Evolutionary conservation across 176 grass and related monocot genomes (phyloP).

Genomic region (Olyra latifolia): DNA sequence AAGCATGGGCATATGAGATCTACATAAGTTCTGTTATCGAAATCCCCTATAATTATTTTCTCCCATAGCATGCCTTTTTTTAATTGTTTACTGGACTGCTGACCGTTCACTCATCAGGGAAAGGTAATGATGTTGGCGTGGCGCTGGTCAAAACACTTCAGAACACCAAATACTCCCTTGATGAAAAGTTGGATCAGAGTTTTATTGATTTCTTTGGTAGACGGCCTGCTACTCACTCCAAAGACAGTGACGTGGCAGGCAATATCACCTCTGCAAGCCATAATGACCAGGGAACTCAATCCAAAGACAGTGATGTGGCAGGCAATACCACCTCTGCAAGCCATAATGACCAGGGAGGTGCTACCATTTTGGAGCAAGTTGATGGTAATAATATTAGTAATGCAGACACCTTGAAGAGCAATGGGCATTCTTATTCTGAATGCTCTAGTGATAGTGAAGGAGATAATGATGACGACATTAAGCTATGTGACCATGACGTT

Average conservation of each 20-base stretch:
- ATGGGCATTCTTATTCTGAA: slow-evolving; percentile 51
- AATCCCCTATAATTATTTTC: not conserved
- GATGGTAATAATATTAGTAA: slow-evolving; percentile 39
- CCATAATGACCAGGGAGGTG: slow-evolving; percentile 32
- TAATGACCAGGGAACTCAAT: slow-evolving; percentile 30
- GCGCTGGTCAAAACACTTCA: slow-evolving; percentile 84
- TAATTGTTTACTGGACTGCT: slow-evolving; percentile 29
- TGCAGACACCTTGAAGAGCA: slow-evolving; percentile 35
- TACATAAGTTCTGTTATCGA: not conserved
- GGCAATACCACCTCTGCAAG: slow-evolving; percentile 27
- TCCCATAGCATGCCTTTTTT: not conserved
- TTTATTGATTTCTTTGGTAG: slow-evolving; percentile 81
- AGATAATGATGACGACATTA: slow-evolving; percentile 34
- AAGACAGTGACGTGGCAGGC: slow-evolving; percentile 23
- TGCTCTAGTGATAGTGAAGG: slow-evolving; percentile 54
- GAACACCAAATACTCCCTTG: slow-evolving; percentile 73
- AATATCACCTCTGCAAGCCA: slow-evolving; percentile 31
- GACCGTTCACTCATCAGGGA: slow-evolving; percentile 45
- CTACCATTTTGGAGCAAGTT: slow-evolving; percentile 22
- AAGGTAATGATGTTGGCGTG: slow-evolving; percentile 74
- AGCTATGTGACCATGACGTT: slow-evolving; percentile 31
- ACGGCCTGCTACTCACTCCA: slow-evolving; percentile 30
- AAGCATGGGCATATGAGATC: not conserved
- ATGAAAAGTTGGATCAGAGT: slow-evolving; percentile 91
- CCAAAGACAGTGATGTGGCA: slow-evolving; percentile 14